phyloP scores from a whole-genome alignment of 208 protist species.

The Vickermania ingenoplastis region DNA sequence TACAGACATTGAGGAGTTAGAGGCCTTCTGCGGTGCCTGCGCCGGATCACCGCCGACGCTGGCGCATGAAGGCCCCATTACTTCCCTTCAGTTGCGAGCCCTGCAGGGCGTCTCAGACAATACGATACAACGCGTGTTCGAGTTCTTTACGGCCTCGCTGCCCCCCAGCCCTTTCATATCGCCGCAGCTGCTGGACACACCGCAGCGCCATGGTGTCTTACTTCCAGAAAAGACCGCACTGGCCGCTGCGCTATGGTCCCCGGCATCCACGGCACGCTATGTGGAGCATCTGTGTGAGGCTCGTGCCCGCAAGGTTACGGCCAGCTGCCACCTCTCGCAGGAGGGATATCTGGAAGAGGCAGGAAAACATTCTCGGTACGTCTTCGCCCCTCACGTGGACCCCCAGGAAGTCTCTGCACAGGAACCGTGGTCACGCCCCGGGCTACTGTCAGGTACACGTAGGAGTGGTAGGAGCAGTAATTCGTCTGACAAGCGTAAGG shows the following conservation, averaged over 20 bases:
- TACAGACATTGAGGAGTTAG: too few species aligned
- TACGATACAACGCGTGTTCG: background rate
- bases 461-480: too few species aligned
- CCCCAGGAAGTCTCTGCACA: background rate
- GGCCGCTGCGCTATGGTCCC: background rate
- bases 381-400: background rate
- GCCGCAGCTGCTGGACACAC: background rate
- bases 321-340: background rate
- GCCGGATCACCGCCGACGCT: constrained; percentile 3
- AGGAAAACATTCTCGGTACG: background rate
- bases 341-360: constrained; percentile 1
- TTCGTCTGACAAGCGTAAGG: too few species aligned
- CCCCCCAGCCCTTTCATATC: background rate
- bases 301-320: background rate
- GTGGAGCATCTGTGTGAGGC: background rate
- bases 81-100: background rate
- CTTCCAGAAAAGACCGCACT: background rate
- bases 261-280: background rate
- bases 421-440: background rate
- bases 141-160: constrained; percentile 9
- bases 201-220: background rate
- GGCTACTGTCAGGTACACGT: too few species aligned
- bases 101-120: constrained; percentile 3
- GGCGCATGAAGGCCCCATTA: constrained; percentile 7
- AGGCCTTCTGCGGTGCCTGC: background rate